Evolutionary conservation across 441 rosid species (phyloP).

Genomic region (Aquilaria agallochum): DNA sequence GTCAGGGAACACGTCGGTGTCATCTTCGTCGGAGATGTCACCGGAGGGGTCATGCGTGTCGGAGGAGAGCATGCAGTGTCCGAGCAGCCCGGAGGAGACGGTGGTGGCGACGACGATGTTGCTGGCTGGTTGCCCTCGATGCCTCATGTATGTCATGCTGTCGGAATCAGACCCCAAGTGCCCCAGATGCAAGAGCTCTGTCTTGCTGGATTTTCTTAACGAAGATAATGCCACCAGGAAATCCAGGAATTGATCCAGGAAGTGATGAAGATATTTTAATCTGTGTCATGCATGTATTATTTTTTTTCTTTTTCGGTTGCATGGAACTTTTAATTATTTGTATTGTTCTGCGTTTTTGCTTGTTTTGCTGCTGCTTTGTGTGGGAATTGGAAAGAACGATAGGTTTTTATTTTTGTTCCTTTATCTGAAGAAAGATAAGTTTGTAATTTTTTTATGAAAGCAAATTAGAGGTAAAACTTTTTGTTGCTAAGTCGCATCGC

Average conservation of each 20-base stretch:
- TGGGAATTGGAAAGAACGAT: no score
- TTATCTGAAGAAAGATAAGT: no score
- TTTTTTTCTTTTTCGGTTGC: no score
- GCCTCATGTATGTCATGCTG: slow-evolving; percentile 39
- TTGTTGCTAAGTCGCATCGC: no score
- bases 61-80: slow-evolving; percentile 2
- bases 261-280: no score
- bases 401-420: no score
- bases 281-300: no score
- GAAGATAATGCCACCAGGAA: slow-evolving; percentile 17
- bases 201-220: slow-evolving; percentile 34
- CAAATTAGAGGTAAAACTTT: no score
- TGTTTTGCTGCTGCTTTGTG: no score
- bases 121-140: slow-evolving; percentile 37
- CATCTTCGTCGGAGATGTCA: slow-evolving; percentile 22
- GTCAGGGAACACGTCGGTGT: slow-evolving; percentile 12
- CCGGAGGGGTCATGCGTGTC: slow-evolving; percentile 35
- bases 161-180: slow-evolving; percentile 34
- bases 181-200: slow-evolving; percentile 40
- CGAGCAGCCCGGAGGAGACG: slow-evolving; percentile 13
- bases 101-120: slow-evolving; percentile 17
- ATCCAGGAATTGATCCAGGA: background rate
- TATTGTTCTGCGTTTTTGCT: no score
- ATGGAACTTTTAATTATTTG: no score
- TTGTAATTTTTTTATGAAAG: no score